phyloP scores from a whole-genome alignment of 257 asterid species.

The Salvia rosmarinus region DNA sequence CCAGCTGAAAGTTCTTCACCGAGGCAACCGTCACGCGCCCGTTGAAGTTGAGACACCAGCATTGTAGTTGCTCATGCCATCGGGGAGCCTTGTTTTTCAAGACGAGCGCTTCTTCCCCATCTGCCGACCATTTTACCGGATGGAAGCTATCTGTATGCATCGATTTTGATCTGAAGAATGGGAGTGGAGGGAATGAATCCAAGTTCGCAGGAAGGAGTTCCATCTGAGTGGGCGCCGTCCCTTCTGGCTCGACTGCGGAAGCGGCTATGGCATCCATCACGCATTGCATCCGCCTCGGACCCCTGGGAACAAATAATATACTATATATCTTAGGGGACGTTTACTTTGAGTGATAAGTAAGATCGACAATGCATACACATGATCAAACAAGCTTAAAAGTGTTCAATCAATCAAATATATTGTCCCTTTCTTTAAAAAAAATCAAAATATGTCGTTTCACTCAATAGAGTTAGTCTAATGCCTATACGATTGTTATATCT shows the following conservation, averaged over 20 bases:
- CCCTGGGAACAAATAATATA: constrained; percentile 40
- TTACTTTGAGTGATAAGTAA: too few relatives aligned
- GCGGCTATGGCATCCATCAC: constrained; percentile 73
- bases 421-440: too few relatives aligned
- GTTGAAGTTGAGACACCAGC: constrained; percentile 92
- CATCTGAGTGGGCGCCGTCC: too few relatives aligned
- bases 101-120: constrained; percentile 52
- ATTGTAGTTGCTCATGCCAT: constrained; percentile 97
- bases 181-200: constrained; percentile 72
- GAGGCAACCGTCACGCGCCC: constrained; percentile 94
- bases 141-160: constrained; percentile 54
- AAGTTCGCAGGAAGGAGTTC: constrained; percentile 59
- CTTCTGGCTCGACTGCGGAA: constrained; percentile 66
- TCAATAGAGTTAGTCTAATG: too few relatives aligned
- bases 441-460: too few relatives aligned
- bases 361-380: too few relatives aligned
- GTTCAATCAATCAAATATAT: too few relatives aligned
- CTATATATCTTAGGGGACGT: too few relatives aligned
- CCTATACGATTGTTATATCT: too few relatives aligned
- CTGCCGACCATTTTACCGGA: constrained; percentile 44
- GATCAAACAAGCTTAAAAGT: too few relatives aligned
- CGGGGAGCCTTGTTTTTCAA: constrained; percentile 93
- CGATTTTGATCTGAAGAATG: constrained; percentile 79
- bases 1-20: constrained; percentile 88
- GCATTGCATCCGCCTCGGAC: constrained; percentile 96